Conservation (phyloP, 2,329 filamentous ascomycete species). For the Ceratocystis cacaofunesta region DNA sequence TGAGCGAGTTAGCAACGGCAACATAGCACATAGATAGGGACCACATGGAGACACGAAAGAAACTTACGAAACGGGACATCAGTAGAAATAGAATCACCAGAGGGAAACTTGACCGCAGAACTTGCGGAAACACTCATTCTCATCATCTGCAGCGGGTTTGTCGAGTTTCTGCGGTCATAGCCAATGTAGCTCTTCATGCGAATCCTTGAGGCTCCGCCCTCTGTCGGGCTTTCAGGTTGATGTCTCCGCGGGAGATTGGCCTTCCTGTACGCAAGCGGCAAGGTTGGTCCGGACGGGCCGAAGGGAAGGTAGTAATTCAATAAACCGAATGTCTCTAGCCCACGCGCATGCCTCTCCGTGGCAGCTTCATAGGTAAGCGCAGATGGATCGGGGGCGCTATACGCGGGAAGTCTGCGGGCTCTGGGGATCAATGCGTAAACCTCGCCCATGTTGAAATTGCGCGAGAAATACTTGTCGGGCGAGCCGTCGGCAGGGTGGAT, state of each 20-base stretch:
- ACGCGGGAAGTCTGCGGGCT: constrained; percentile 8
- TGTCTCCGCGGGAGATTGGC: not conserved
- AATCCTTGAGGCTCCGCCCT: no score
- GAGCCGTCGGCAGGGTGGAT: constrained; percentile 29
- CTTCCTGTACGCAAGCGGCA: constrained; percentile 8
- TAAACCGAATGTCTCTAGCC: not conserved
- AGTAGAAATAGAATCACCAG: constrained; percentile 17
- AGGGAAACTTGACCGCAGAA: not conserved
- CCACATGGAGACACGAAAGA: not conserved
- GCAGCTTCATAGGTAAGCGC: not conserved
- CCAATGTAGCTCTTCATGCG: not conserved
- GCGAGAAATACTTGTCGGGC: constrained; percentile 33
- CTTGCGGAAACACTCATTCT: not conserved
- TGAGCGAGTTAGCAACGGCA: constrained; percentile 4
- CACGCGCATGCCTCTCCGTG: constrained; percentile 7
- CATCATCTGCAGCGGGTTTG: constrained; percentile 5
- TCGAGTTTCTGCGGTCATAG: constrained; percentile 13
- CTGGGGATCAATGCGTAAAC: constrained; percentile 32
- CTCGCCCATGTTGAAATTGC: constrained; percentile 35
- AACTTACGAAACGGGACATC: constrained; percentile 35
- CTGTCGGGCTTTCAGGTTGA: no score
- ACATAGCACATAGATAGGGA: not conserved
- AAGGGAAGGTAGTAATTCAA: no score
- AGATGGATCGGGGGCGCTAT: not conserved
- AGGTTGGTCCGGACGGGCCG: not conserved